A percentile compares a stretch with the other conserved stretches of the same genome.
Conservation (phyloP, 306 rosid genomes). For the Dicorynia guianensis region DNA sequence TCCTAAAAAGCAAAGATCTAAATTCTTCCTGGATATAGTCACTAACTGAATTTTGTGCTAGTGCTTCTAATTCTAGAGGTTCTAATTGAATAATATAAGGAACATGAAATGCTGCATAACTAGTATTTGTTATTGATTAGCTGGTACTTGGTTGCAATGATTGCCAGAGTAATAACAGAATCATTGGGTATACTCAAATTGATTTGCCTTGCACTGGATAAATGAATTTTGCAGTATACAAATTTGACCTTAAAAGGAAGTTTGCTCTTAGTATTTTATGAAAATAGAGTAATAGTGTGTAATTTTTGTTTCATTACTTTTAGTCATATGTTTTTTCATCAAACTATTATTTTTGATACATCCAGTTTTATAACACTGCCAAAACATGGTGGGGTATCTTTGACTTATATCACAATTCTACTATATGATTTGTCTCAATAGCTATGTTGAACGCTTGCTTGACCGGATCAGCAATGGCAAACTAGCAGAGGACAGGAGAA, state of each 20-base stretch:
- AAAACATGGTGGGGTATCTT: background rate
- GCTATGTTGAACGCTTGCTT: conserved; percentile 89
- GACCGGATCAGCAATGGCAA: conserved; percentile 94
- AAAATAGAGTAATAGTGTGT: background rate
- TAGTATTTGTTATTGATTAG: background rate
- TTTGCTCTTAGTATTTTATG: conserved; percentile 5
- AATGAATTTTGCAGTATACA: background rate
- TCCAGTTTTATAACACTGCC: background rate
- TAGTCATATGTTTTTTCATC: conserved; percentile 6
- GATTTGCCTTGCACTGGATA: no score
- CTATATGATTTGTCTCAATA: conserved; percentile 43
- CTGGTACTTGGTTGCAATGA: background rate
- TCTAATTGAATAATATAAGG: background rate
- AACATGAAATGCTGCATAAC: background rate
- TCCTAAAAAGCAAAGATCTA: background rate
- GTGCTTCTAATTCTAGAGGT: background rate
- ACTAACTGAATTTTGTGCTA: conserved; percentile 2
- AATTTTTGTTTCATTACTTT: conserved; percentile 6
- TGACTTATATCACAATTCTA: conserved; percentile 12
- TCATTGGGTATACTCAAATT: no score
- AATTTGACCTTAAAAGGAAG: background rate
- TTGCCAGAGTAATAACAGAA: no score
- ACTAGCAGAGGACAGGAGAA: conserved; percentile 84
- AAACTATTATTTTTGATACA: background rate
- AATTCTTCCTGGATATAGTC: background rate